A percentile compares a stretch with the other conserved stretches of the same genome.
Conservation (phyloP, 345 rosid genomes). For the Pugionium cornutum region DNA sequence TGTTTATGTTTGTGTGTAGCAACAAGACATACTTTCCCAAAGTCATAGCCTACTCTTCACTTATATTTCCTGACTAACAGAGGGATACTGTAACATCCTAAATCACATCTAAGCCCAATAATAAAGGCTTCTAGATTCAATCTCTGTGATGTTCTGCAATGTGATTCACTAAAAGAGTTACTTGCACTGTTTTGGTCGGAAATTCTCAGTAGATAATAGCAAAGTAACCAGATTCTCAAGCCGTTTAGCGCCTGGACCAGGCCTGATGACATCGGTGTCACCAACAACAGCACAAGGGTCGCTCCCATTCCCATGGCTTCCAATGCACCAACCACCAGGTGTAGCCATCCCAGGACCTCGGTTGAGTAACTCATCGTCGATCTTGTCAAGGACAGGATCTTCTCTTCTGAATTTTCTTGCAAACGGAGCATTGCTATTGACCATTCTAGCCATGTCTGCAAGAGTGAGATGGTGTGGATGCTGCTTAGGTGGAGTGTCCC, state of each 20-base stretch:
- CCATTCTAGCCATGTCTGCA: conserved; percentile 70
- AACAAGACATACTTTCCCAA: neutral
- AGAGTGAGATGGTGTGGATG: conserved; percentile 81
- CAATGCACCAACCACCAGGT: conserved; percentile 98
- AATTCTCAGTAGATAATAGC: conserved; percentile 61
- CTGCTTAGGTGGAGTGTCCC: conserved; percentile 99
- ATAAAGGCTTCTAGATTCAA: conserved; percentile 22
- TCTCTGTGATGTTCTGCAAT: conserved; percentile 15
- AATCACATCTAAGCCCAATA: conserved; percentile 5
- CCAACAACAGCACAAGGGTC: conserved; percentile 80
- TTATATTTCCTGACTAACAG: conserved; percentile 19
- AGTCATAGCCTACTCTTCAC: conserved; percentile 19
- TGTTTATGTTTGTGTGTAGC: no score
- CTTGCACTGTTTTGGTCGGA: conserved; percentile 85
- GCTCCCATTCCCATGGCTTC: conserved; percentile 69
- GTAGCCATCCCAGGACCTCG: conserved; percentile 66
- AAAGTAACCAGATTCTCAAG: conserved; percentile 59
- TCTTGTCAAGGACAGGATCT: conserved; percentile 78
- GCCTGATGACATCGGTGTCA: conserved; percentile 57
- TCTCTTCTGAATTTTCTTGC: conserved; percentile 74
- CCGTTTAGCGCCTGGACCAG: conserved; percentile 80
- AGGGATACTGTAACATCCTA: conserved; percentile 23
- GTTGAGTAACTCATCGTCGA: conserved; percentile 75
- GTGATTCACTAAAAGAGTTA: conserved; percentile 31
- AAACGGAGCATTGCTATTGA: conserved; percentile 82